Percentiles rank a stretch among this genome's conserved stretches.
These are phyloP conservation scores for Durusdinium trenchii DNA, from an alignment of 73 alveolate species.

Conservation along the genomic window DNA sequence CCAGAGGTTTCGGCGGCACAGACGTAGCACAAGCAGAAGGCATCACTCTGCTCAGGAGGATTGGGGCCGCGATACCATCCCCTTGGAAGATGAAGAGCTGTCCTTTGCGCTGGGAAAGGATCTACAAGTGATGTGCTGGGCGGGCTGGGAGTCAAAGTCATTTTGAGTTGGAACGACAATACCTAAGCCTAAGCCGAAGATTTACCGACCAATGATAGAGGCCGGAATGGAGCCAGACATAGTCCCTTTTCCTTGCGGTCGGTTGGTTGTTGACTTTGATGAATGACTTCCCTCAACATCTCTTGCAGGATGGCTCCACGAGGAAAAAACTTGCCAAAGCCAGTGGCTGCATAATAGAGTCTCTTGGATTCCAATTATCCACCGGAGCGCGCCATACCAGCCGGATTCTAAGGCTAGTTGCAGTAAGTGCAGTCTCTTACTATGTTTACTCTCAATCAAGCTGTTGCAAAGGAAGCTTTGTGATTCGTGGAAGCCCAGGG, in stretches of 20 bases:
- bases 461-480: too few species aligned
- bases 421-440: not conserved
- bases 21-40: not conserved
- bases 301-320: slow-evolving; percentile 55
- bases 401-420: not conserved
- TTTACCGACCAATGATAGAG: too few species aligned
- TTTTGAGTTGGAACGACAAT: too few species aligned
- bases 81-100: slow-evolving; percentile 80
- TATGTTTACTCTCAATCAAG: too few species aligned
- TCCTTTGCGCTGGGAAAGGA: slow-evolving; percentile 95
- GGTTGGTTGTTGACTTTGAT: too few species aligned
- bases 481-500: too few species aligned
- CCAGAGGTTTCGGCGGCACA: too few species aligned
- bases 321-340: slow-evolving; percentile 92
- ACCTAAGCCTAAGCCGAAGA: too few species aligned
- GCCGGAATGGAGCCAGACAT: too few species aligned
- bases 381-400: not conserved
- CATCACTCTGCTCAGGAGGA: slow-evolving; percentile 35
- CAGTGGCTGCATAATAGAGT: slow-evolving; percentile 92
- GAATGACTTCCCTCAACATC: not conserved
- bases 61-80: slow-evolving; percentile 91
- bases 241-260: too few species aligned
- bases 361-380: not conserved
- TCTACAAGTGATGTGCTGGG: too few species aligned
- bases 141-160: too few species aligned